phyloP scores from a whole-genome alignment of 75 land plant species.

The Cunninghamia lanceolata region DNA sequence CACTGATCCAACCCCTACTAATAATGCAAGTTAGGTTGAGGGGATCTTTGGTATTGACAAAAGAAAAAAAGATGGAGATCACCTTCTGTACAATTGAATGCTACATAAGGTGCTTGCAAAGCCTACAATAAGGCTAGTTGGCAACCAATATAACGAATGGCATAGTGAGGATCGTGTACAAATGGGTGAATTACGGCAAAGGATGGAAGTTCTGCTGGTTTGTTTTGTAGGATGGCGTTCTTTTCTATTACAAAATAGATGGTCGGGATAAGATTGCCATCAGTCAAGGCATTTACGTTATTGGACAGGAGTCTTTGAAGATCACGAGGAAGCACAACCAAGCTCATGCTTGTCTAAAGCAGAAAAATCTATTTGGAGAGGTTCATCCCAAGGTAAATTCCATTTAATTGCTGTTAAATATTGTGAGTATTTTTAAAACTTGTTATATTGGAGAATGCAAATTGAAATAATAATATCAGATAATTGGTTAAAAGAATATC shows the following conservation, averaged over 20 bases:
- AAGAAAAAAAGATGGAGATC: not conserved
- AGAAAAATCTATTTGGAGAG: too few relatives aligned
- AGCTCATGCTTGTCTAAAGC: too few relatives aligned
- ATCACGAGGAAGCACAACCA: too few relatives aligned
- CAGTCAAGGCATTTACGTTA: too few relatives aligned
- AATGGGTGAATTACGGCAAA: constrained; percentile 72
- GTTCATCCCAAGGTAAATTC: too few relatives aligned
- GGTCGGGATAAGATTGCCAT: too few relatives aligned
- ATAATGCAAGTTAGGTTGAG: not conserved
- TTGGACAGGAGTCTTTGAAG: too few relatives aligned
- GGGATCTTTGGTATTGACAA: not conserved
- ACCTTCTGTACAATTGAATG: not conserved
- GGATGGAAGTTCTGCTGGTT: constrained; percentile 74
- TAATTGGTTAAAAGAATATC: too few relatives aligned
- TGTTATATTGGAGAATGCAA: too few relatives aligned
- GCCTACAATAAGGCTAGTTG: not conserved
- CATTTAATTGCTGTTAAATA: too few relatives aligned
- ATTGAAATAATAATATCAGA: too few relatives aligned
- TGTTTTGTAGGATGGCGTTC: constrained; percentile 51
- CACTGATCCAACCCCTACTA: not conserved
- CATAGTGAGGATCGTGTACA: constrained; percentile 51
- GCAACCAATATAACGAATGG: not conserved
- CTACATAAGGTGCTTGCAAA: not conserved
- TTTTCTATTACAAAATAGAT: constrained; percentile 61
- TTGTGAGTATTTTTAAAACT: too few relatives aligned